Evolutionary conservation across 1,284 basidiomycete genomes (phyloP).

Genomic region (Leucoagaricus sp.): DNA sequence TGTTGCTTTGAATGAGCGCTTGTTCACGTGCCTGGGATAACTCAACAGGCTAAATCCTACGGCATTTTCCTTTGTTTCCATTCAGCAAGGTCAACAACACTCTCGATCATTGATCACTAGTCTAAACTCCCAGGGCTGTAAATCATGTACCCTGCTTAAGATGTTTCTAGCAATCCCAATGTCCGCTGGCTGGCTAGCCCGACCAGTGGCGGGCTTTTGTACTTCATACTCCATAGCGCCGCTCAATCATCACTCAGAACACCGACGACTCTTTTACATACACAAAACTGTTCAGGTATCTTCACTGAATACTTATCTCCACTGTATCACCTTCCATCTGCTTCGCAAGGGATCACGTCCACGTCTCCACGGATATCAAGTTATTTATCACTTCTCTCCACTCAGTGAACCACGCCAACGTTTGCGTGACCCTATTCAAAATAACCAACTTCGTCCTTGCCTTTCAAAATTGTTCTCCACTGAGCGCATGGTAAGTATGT

Average conservation of each 20-base stretch:
- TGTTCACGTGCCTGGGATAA: too few relatives aligned
- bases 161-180: constrained; percentile 1
- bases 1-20: too few relatives aligned
- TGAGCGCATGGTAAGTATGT: too few relatives aligned
- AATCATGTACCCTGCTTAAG: not conserved
- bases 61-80: not conserved
- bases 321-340: not conserved
- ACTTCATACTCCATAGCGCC: not conserved
- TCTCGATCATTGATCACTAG: not conserved
- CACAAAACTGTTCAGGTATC: too few relatives aligned
- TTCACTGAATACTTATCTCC: not conserved
- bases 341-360: not conserved
- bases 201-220: not conserved
- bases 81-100: not conserved
- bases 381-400: not conserved
- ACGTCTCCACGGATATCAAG: not conserved
- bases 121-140: not conserved
- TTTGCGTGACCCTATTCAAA: not conserved
- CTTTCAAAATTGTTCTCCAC: not conserved
- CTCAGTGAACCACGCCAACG: not conserved
- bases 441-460: not conserved
- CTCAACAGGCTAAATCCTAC: not conserved
- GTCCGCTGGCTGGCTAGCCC: not conserved
- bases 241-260: not conserved
- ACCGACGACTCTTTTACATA: not conserved